Base-by-base conservation (phyloP, 352 stramenopile species). In the Pythium phragmitis region DNA sequence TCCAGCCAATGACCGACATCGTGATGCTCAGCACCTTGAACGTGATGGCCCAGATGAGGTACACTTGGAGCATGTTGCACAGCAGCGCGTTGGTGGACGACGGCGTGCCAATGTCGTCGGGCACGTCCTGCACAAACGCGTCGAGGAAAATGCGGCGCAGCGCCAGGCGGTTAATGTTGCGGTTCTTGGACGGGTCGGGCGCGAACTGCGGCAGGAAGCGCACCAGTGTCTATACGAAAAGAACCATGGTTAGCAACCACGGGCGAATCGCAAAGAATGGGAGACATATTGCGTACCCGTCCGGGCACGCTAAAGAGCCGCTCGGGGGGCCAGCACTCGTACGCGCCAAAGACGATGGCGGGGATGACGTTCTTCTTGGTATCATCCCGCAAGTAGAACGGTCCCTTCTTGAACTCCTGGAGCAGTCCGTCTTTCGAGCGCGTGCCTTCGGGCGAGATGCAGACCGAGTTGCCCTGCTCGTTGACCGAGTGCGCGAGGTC, bases 361-460 rank as follows among this genome's bases (percentile, higher is more conserved):
- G 86, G 86, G 23, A 92, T 68, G 3, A 94, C 80, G 52, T 89
- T 87, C 77, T 91, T 92, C 59, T 89, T 88, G 41, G 81, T 92
- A 59, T 92, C 84, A 23, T 92, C 82, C 28, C 82, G 80, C 57
- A 94, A 60, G 62, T 94, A 93, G 67, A 94, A 94, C 28, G 86
- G 86, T 1, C 86, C 86, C 59, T 94, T 94, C 71, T 94, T 94
- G 67, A 94, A 94, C 47, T 92, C 82, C 75, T 92, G 82, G 30
- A 94, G 70, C 54, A 91, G 69, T 34, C 86, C 86, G 51, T 88
- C 80, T 70, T 91, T 94, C 26, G 84, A 92, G 52, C 86, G 84
- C 46, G 86, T 93, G 57, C 86, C 86, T 71, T 94, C 86, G 3
- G 86, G 86, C 14, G 86, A 94, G 54, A 94, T 94, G 53, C 75